Conservation (phyloP, 2,329 filamentous ascomycete species). For the Penicillium expansum region DNA sequence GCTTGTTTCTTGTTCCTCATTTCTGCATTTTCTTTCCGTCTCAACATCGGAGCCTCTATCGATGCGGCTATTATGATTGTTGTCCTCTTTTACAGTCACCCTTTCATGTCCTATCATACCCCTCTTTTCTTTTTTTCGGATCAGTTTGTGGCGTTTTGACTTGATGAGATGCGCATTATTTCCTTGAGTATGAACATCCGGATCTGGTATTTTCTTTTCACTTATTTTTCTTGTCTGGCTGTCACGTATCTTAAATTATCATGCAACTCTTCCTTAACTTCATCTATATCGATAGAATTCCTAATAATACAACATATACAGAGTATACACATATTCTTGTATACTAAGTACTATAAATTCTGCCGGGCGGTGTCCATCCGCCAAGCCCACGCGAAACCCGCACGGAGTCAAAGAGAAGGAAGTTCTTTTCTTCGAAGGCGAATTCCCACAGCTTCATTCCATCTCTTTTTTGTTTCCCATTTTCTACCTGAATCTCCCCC, state of each 20-base stretch:
- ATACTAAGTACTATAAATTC: conserved; percentile 6
- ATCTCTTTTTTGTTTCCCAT: conserved; percentile 13
- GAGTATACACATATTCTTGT: background rate
- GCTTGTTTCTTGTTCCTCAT: background rate
- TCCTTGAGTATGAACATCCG: background rate
- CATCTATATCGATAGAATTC: background rate
- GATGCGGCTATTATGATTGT: conserved; percentile 10
- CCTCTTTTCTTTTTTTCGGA: conserved; percentile 5
- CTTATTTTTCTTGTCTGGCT: conserved; percentile 4
- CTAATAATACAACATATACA: too few species aligned
- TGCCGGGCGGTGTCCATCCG: conserved; percentile 23
- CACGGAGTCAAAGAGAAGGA: conserved; percentile 23
- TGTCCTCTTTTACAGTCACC: conserved; percentile 9
- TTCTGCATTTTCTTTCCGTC: conserved; percentile 10
- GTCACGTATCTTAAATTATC: background rate
- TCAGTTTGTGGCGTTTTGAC: conserved; percentile 14
- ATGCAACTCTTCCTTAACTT: background rate
- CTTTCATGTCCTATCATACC: conserved; percentile 25
- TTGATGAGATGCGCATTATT: conserved; percentile 9
- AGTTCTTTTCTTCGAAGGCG: conserved; percentile 29
- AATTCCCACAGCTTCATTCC: conserved; percentile 26
- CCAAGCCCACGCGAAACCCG: conserved; percentile 28
- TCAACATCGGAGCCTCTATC: background rate
- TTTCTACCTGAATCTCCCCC: conserved; percentile 12
- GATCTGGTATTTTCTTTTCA: background rate